Evolutionary conservation across 306 rosid genomes (phyloP).

Genomic region (Hippophae tibetana): DNA sequence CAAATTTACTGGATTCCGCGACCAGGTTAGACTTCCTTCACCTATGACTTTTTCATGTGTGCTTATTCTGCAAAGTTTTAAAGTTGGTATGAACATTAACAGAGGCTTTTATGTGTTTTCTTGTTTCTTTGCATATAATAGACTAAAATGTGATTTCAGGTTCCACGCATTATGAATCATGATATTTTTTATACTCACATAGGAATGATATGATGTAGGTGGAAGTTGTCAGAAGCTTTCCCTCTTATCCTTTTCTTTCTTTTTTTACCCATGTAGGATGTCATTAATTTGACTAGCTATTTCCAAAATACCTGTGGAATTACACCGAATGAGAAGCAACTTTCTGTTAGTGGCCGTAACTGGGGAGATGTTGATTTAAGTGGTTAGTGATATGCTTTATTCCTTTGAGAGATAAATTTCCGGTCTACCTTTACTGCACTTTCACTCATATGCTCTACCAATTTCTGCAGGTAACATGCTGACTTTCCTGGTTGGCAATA

Average conservation of each 20-base stretch:
- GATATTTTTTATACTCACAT: no score
- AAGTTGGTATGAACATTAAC: no score
- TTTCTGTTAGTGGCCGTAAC: slow-evolving; percentile 92
- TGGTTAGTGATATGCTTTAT: slow-evolving; percentile 41
- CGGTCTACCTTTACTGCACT: not conserved
- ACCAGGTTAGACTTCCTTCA: slow-evolving; percentile 46
- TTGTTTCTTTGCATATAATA: no score
- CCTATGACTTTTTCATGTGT: no score
- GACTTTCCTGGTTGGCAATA: slow-evolving; percentile 74
- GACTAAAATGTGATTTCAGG: no score
- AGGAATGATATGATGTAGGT: no score
- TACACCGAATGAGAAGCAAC: slow-evolving; percentile 73
- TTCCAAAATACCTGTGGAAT: slow-evolving; percentile 71
- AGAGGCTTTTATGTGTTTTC: no score
- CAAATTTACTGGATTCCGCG: slow-evolving; percentile 94
- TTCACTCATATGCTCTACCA: slow-evolving; percentile 10
- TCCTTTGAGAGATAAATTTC: not conserved
- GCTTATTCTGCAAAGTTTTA: no score
- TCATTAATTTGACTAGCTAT: slow-evolving; percentile 59
- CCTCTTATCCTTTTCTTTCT: not conserved
- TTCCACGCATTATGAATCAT: no score
- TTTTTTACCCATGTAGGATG: slow-evolving; percentile 44
- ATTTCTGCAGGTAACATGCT: slow-evolving; percentile 74
- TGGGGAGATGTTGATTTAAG: slow-evolving; percentile 97
- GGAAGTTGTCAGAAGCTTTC: no score